These are phyloP conservation scores for Phytophthora aleatoria DNA, from an alignment of 352 stramenopile species.

Conservation along the genomic window DNA sequence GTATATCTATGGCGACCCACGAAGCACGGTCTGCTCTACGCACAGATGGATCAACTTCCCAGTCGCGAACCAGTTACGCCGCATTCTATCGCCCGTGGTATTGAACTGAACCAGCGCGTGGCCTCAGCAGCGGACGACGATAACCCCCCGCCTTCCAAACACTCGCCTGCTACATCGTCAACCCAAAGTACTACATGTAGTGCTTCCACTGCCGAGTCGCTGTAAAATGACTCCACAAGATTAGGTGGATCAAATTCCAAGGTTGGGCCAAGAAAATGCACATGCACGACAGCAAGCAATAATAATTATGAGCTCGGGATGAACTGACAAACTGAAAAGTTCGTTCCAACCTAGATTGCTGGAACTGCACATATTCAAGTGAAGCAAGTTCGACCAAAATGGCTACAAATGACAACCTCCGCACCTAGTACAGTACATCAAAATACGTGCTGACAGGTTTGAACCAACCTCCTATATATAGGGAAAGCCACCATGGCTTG, in stretches of 20 bases:
- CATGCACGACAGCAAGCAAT: slow-evolving; percentile 10
- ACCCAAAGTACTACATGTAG: background rate
- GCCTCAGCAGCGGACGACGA: slow-evolving; percentile 55
- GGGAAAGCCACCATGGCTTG: background rate
- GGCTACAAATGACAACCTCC: slow-evolving; percentile 2
- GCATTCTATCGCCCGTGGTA: slow-evolving; percentile 45
- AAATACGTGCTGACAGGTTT: background rate
- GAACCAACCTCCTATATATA: slow-evolving; percentile 21
- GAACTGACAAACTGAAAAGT: slow-evolving; percentile 7
- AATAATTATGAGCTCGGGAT: slow-evolving; percentile 29
- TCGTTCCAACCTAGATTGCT: too few species aligned
- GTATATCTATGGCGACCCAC: slow-evolving; percentile 79
- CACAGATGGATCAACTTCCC: slow-evolving; percentile 82
- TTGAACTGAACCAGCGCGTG: slow-evolving; percentile 67
- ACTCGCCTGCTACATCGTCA: slow-evolving; percentile 1
- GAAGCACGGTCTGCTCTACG: slow-evolving; percentile 67
- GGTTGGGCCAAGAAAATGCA: slow-evolving; percentile 7
- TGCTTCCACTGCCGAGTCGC: slow-evolving; percentile 28
- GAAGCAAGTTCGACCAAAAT: slow-evolving; percentile 5
- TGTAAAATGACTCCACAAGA: slow-evolving; percentile 19
- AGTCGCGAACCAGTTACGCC: slow-evolving; percentile 64
- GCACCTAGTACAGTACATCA: background rate
- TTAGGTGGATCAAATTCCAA: background rate
- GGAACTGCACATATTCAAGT: background rate
- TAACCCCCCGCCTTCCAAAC: slow-evolving; percentile 22